A percentile compares a stretch with the other conserved stretches of the same genome.
These are phyloP conservation scores for Kurtzmaniella quercitrusa DNA, from an alignment of 1,139 yeast species.

Conservation along the genomic window DNA sequence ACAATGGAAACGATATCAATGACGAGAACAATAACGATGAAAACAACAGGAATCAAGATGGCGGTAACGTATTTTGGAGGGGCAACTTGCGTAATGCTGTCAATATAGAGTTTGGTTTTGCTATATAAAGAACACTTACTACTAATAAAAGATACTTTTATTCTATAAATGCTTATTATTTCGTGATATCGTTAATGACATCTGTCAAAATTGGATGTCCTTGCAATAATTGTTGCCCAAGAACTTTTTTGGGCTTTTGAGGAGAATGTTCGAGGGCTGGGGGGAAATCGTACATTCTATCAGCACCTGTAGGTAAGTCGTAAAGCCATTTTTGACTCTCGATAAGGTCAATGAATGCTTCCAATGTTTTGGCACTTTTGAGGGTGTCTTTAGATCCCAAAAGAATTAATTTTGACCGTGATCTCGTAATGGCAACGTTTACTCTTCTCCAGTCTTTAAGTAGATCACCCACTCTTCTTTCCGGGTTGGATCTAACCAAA, in stretches of 20 bases:
- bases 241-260: not conserved
- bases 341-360: constrained; percentile 59
- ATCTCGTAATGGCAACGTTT: constrained; percentile 92
- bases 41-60: constrained; percentile 10
- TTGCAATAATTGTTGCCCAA: constrained; percentile 12
- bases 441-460: constrained; percentile 87
- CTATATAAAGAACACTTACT: constrained; percentile 18
- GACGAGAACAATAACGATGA: constrained; percentile 6
- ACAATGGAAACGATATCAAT: not conserved
- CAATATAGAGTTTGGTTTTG: constrained; percentile 31
- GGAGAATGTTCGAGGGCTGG: constrained; percentile 1
- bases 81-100: constrained; percentile 20
- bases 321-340: constrained; percentile 63
- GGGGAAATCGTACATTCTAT: constrained; percentile 26
- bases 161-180: constrained; percentile 2
- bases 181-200: constrained; percentile 17
- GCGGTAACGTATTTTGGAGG: constrained; percentile 20
- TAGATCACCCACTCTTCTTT: constrained; percentile 69
- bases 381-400: constrained; percentile 75
- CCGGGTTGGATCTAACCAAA: constrained; percentile 73
- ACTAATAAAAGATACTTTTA: not conserved
- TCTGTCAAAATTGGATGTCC: constrained; percentile 22
- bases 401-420: constrained; percentile 76
- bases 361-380: constrained; percentile 49
- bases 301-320: constrained; percentile 45